These are phyloP conservation scores for Pseudozyma tsukubaensis DNA, from an alignment of 1,284 basidiomycete genomes.

Conservation along the genomic window DNA sequence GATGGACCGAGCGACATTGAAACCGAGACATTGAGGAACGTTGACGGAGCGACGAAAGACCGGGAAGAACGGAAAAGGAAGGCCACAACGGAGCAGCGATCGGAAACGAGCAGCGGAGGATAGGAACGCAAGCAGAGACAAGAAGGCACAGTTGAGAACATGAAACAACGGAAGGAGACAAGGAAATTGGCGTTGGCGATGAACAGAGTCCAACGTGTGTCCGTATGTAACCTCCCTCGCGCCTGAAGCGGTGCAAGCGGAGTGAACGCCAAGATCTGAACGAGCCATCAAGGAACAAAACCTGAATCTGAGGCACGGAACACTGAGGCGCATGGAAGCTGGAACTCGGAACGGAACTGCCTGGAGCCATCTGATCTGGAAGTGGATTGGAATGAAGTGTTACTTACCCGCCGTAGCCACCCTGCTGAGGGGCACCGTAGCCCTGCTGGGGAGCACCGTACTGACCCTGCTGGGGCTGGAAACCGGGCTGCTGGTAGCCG, in stretches of 20 bases:
- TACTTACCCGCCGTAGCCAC: constrained; percentile 52
- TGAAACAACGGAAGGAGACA: constrained; percentile 3
- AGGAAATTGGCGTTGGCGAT: background rate
- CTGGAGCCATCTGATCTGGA: constrained; percentile 5
- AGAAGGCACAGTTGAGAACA: constrained; percentile 31
- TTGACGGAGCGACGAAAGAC: constrained; percentile 3
- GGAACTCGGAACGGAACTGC: constrained; percentile 9
- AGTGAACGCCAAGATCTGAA: background rate
- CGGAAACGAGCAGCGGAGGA: background rate
- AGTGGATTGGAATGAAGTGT: background rate
- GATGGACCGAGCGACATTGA: constrained; percentile 4
- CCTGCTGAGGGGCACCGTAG: constrained; percentile 46
- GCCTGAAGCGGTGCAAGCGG: background rate
- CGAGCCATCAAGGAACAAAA: background rate
- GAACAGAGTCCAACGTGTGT: background rate
- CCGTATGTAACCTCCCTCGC: background rate
- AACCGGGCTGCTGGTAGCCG: constrained; percentile 22
- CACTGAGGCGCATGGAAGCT: background rate
- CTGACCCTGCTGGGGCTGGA: constrained; percentile 8
- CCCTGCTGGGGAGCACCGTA: constrained; percentile 15
- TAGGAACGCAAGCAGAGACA: constrained; percentile 10
- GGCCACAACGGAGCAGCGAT: constrained; percentile 11
- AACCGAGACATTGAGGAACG: constrained; percentile 2
- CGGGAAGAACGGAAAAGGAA: constrained; percentile 8
- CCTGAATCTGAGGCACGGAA: background rate